Base-by-base conservation (phyloP, 1,284 basidiomycete genomes). In the Wallemia ichthyophaga region DNA sequence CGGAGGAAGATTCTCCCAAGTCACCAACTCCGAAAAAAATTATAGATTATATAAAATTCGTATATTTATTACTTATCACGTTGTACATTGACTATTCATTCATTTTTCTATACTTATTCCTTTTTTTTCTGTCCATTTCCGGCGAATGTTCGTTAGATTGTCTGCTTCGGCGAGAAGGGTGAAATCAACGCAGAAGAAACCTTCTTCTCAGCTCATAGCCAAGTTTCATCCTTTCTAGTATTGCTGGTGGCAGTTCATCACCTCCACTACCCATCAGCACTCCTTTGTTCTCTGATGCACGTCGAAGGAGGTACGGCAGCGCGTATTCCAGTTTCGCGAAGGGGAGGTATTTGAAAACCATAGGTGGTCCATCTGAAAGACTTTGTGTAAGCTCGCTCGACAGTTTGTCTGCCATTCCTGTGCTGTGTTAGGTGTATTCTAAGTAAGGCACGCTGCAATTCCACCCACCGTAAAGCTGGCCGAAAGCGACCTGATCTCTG, bases 341-440 rank as follows among this genome's bases (percentile, higher is more conserved):
- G n/a, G 37, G 37, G 5, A 48, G 37, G 37, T 48, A 48, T 48
- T 19, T 48, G 37, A 48, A 48, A 5, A 48, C 37, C 37, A 48
- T 48, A 5, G 37, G 37, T 48, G 37, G 37, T 17, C 37, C 37
- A 48, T 48, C 37, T 27, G 60, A 61, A 31, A 65, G 60, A 27
- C 65, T 27, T 26, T 60, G 57, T 17, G 62, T 56, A 32, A 66
- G 62, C 3, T 65, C 61, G 24, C 59, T 59, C 11, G 64, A 65
- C n/a, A 66, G 61, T 54, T 62, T 63, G 59, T 66, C 66, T 9
- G 64, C 62, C 66, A 67, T 67, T 55, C 65, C 66, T 66, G 59
- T 1, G 11, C n/a, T 11, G 1, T 57, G 7, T 15, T 23, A 33
- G 3, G 1, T 2, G 25, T 53, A n/a, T 60, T n/a, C 7, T n/a